phyloP scores from a whole-genome alignment of 306 rosid genomes.

The Mimosa pudica region DNA sequence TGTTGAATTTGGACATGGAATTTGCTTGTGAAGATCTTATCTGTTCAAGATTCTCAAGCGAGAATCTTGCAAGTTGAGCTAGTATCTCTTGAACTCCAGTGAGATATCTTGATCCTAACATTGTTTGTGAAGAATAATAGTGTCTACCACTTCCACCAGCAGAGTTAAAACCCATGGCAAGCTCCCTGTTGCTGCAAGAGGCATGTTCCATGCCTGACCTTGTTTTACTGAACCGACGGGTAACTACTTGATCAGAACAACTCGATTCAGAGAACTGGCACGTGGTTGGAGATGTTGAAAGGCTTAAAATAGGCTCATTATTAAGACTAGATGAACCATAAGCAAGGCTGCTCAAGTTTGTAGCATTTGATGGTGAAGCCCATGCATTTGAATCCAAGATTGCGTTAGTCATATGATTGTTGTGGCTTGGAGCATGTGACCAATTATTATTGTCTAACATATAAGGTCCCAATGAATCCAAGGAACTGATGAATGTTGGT shows the following conservation, averaged over 20 bases:
- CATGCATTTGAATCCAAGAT: slow-evolving; percentile 55
- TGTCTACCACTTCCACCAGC: slow-evolving; percentile 29
- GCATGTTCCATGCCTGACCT: slow-evolving; percentile 51
- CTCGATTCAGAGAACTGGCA: neutral
- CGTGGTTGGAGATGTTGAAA: slow-evolving; percentile 56
- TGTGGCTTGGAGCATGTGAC: slow-evolving; percentile 44
- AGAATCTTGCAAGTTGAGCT: slow-evolving; percentile 66
- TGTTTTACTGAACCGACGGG: neutral
- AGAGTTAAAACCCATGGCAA: slow-evolving; percentile 46
- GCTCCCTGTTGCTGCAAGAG: slow-evolving; percentile 44
- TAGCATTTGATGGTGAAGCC: slow-evolving; percentile 51
- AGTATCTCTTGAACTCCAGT: slow-evolving; percentile 73
- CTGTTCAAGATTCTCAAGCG: slow-evolving; percentile 60
- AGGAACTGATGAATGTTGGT: slow-evolving; percentile 40
- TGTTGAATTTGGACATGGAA: slow-evolving; percentile 39
- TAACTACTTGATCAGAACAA: neutral
- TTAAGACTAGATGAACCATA: slow-evolving; percentile 48
- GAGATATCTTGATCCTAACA: slow-evolving; percentile 73
- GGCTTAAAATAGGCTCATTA: slow-evolving; percentile 69
- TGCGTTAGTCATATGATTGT: slow-evolving; percentile 4
- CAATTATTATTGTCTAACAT: slow-evolving; percentile 44
- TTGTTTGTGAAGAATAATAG: slow-evolving; percentile 45
- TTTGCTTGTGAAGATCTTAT: slow-evolving; percentile 31
- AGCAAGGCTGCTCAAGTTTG: slow-evolving; percentile 42
- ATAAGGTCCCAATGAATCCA: slow-evolving; percentile 43